Percentiles rank a stretch among this genome's conserved stretches.
Evolutionary conservation across 1,284 basidiomycete genomes (phyloP).

Genomic region (Coniferiporia sulphurascens): DNA sequence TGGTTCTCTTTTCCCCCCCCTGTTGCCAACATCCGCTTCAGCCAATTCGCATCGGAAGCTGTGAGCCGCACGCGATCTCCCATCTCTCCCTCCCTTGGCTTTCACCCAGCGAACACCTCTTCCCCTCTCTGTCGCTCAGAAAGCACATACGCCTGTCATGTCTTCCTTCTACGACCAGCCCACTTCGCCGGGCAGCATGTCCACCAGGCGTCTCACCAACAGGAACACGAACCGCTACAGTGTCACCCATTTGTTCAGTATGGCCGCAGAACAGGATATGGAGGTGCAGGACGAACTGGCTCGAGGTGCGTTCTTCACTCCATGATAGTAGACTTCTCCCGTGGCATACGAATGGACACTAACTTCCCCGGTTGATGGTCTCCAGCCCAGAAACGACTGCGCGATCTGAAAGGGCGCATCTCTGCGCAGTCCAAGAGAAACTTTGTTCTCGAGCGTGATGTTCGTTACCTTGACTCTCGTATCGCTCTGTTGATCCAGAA

Average conservation of each 20-base stretch:
- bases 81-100: not conserved
- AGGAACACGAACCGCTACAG: conserved; percentile 95
- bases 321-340: not conserved
- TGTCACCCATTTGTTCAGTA: conserved; percentile 93
- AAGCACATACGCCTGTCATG: conserved; percentile 4
- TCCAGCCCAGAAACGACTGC: conserved; percentile 88
- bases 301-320: conserved; percentile 61
- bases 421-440: conserved; percentile 99
- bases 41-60: not conserved
- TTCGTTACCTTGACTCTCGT: conserved; percentile 95
- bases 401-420: conserved; percentile 96
- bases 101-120: not conserved
- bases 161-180: conserved; percentile 57
- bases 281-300: conserved; percentile 98
- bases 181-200: conserved; percentile 57
- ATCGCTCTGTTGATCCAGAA: conserved; percentile 99
- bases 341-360: conserved; percentile 8
- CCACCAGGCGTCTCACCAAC: conserved; percentile 72
- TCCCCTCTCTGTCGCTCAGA: not conserved
- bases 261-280: conserved; percentile 98
- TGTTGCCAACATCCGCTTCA: not conserved
- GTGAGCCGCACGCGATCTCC: not conserved
- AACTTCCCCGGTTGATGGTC: not conserved
- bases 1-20: not conserved
- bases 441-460: conserved; percentile 97